Evolutionary conservation across 331 rosid genomes (phyloP).

Genomic region (Acacia concinna): DNA sequence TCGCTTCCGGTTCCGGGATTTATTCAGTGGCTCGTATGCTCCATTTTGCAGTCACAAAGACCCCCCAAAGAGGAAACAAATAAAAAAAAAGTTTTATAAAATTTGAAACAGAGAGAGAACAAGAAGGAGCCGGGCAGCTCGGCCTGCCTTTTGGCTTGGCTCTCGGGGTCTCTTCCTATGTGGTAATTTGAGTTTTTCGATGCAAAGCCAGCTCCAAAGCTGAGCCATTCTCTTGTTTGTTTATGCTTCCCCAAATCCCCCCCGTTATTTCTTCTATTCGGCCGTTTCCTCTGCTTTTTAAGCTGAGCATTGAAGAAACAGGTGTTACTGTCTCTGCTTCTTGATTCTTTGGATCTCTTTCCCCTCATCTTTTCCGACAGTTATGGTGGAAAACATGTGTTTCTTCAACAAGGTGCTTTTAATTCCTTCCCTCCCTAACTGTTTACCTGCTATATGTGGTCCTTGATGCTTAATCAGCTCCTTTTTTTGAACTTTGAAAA

Average conservation of each 20-base stretch:
- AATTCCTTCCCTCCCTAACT: neutral
- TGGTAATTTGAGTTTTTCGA: conserved; percentile 30
- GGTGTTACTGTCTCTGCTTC: neutral
- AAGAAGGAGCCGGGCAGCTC: conserved; percentile 11
- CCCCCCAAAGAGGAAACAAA: neutral
- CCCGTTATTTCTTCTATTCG: neutral
- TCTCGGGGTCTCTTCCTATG: conserved; percentile 3
- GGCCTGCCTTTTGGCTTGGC: conserved; percentile 5
- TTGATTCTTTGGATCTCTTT: neutral
- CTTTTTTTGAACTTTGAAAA: conserved; percentile 19
- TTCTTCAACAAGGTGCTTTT: conserved; percentile 66
- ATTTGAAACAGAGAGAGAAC: neutral
- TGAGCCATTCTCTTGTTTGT: conserved; percentile 10
- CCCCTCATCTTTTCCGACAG: conserved; percentile 11
- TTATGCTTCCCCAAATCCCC: neutral
- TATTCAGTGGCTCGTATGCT: neutral
- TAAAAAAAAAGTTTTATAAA: neutral
- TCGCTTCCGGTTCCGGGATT: neutral
- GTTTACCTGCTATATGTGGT: neutral
- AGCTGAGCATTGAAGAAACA: neutral
- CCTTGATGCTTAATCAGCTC: conserved; percentile 7
- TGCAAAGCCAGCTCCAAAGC: conserved; percentile 36
- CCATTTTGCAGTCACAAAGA: neutral
- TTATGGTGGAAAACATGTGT: conserved; percentile 69
- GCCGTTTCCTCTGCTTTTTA: neutral